Conservation (phyloP, 352 stramenopile species). For the Phytophthora fragariae region DNA sequence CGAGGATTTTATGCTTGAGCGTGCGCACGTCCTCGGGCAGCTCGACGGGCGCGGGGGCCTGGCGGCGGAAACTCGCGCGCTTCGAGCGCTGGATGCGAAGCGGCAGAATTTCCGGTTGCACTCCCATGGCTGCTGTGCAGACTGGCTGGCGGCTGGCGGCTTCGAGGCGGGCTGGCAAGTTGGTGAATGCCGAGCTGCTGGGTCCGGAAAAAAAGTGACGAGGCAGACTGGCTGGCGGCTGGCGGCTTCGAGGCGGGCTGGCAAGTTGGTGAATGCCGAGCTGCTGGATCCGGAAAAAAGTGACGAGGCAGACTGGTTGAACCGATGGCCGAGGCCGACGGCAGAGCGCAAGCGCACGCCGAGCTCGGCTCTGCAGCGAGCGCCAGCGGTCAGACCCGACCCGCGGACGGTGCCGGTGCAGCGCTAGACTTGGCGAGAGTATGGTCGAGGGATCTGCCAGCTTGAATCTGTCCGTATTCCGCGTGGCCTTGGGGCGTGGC, state of each 20-base stretch:
- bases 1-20: conserved; percentile 62
- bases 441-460: conserved; percentile 21
- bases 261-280: conserved; percentile 39
- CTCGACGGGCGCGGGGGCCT: conserved; percentile 24
- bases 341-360: background rate
- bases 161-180: conserved; percentile 12
- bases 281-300: conserved; percentile 34
- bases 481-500: conserved; percentile 8
- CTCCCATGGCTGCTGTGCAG: conserved; percentile 33
- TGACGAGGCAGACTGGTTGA: conserved; percentile 43
- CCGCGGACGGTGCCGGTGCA: conserved; percentile 17
- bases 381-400: conserved; percentile 17
- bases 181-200: conserved; percentile 33
- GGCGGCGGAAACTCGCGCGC: conserved; percentile 37
- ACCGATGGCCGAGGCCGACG: conserved; percentile 13
- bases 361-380: conserved; percentile 15
- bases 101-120: conserved; percentile 32
- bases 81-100: conserved; percentile 38
- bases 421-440: conserved; percentile 27
- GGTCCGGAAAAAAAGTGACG: conserved; percentile 45
- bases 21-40: conserved; percentile 47
- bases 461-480: conserved; percentile 23
- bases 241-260: background rate
- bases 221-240: conserved; percentile 19
- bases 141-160: background rate